Evolutionary conservation across 208 protist species (phyloP), one percentile per base, ranked within the genome.

Genomic region (Trypanosoma theileri): DNA sequence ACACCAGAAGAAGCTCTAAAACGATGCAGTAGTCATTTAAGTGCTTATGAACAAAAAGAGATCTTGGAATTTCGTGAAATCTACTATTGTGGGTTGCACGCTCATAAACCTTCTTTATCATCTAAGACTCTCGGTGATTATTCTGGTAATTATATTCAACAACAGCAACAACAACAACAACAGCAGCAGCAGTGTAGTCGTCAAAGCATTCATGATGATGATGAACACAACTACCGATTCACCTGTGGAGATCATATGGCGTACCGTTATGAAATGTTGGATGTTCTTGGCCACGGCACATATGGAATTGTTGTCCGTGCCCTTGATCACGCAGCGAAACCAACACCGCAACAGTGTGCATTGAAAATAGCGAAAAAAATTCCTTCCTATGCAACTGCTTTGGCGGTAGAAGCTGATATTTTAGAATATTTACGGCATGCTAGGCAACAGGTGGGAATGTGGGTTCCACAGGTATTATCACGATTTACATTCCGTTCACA

Each of bases 201-300:
- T 41, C 28, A 9, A 40, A 16, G 7, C 1, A 26, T 21, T 76
- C 73, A 73, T 61, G 91, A 98, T 66, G 94, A 98, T 61, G 73
- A 94, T 0, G 40, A 79, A 3, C 84, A 86, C 40, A 94, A 98
- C 69, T 98, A 98, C 66, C 73, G 84, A 14, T 51, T 95, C 19
- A 72, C 94, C 8, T 52, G 87, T 31, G 81, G 96, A 46, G 96
- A 98, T 69, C 97, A 98, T 69, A 83, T 99, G 14, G 66, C 68
- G 9, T 98, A 97, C 72, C 77, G 88, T 28, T 97, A 93, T 69
- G 84, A 92, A 59, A 69, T 94, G 40, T 31, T 88, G 8, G 79
- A 85, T 21, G 72, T 92, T 41, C 62, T 95, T 10, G 92, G 90
- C 17, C 67, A 87, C 14, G 92, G 92, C 51, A 92, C 86, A 4